Evolutionary conservation across 1,284 basidiomycete species (phyloP).

Genomic region (Taiwanofungus camphoratus): DNA sequence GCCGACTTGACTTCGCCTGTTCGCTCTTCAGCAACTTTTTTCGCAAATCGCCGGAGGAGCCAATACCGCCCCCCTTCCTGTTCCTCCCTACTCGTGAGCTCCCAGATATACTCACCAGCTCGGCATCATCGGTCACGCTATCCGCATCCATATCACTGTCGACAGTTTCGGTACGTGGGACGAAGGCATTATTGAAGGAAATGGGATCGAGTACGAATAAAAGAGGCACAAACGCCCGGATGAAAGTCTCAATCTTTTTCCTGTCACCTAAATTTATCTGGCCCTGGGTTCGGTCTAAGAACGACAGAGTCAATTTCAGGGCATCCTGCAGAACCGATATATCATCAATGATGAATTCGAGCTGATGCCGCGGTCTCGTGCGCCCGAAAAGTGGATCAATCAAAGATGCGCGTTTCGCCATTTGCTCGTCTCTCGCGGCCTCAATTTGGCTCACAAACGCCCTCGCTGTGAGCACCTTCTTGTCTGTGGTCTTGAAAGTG

Average conservation of each 20-base stretch:
- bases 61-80: constrained; percentile 33
- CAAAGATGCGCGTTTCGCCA: constrained; percentile 69
- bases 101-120: constrained; percentile 35
- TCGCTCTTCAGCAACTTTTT: constrained; percentile 75
- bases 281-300: constrained; percentile 82
- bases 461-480: constrained; percentile 84
- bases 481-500: constrained; percentile 88
- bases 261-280: constrained; percentile 68
- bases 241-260: constrained; percentile 78
- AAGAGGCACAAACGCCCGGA: constrained; percentile 74
- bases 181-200: constrained; percentile 67
- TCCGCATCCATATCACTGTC: constrained; percentile 49
- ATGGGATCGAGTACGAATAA: constrained; percentile 69
- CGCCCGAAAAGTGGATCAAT: constrained; percentile 75
- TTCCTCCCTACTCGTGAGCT: constrained; percentile 34
- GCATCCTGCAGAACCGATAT: constrained; percentile 77
- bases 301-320: constrained; percentile 86
- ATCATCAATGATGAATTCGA: constrained; percentile 79
- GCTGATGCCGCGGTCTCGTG: constrained; percentile 70
- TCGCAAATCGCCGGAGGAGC: constrained; percentile 55
- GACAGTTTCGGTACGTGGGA: constrained; percentile 33
- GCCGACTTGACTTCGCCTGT: constrained; percentile 64
- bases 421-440: constrained; percentile 81
- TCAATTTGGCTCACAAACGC: constrained; percentile 89
- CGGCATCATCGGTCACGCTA: constrained; percentile 43